Evolutionary conservation across 2,329 filamentous ascomycete genomes (phyloP).

Genomic region (Aspergillus sergii): DNA sequence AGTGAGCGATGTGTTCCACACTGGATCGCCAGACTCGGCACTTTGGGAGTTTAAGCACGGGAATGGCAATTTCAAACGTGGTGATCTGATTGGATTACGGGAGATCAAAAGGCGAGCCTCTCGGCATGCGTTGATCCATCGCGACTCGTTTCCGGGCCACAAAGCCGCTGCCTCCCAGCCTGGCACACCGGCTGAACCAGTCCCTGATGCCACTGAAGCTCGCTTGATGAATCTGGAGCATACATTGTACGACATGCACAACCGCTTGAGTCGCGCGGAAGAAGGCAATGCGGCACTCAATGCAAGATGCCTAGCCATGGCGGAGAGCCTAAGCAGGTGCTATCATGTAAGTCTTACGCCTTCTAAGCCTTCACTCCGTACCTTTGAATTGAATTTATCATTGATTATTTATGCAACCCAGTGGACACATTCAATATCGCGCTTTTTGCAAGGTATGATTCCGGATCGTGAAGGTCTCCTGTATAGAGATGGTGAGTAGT

Average conservation of each 20-base stretch:
- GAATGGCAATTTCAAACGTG: conserved; percentile 94
- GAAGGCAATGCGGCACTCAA: conserved; percentile 79
- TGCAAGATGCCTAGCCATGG: conserved; percentile 76
- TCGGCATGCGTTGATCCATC: conserved; percentile 86
- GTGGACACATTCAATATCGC: conserved; percentile 83
- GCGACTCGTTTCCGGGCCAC: conserved; percentile 80
- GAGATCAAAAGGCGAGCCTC: conserved; percentile 97
- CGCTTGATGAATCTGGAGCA: conserved; percentile 78
- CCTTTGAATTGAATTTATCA: background rate
- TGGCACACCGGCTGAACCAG: conserved; percentile 80
- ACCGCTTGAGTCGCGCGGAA: conserved; percentile 77
- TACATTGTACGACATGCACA: conserved; percentile 76
- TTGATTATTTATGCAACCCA: conserved; percentile 36
- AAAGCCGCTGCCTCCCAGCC: conserved; percentile 77
- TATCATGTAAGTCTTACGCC: conserved; percentile 57
- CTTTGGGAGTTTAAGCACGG: conserved; percentile 99
- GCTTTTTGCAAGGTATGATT: conserved; percentile 71
- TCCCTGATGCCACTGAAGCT: conserved; percentile 76
- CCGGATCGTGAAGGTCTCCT: conserved; percentile 75
- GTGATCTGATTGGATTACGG: conserved; percentile 83
- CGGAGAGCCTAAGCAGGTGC: conserved; percentile 76
- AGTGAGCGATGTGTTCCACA: conserved; percentile 99
- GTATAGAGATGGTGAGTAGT: conserved; percentile 75
- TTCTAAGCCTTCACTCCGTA: background rate
- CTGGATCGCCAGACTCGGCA: conserved; percentile 86